Conservation (phyloP, 208 protist species). For the Crithidia sp. region DNA sequence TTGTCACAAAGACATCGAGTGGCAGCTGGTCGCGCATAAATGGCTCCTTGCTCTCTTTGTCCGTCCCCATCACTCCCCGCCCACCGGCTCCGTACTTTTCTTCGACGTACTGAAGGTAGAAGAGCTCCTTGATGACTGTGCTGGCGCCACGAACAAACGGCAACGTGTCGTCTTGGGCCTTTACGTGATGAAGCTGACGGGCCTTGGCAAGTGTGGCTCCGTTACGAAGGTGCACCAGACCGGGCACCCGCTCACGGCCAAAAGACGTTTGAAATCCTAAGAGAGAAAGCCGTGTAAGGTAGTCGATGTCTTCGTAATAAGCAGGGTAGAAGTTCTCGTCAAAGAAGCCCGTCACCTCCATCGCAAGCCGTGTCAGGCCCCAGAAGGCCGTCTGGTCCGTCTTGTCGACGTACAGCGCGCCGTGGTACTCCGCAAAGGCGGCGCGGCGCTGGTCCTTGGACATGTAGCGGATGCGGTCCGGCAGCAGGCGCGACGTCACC, state of each 20-base stretch:
- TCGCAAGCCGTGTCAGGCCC: conserved; percentile 34
- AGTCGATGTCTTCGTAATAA: conserved; percentile 44
- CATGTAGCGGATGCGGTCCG: conserved; percentile 42
- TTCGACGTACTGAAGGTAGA: neutral
- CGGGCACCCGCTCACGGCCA: neutral
- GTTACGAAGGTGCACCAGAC: conserved; percentile 2
- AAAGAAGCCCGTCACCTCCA: conserved; percentile 43
- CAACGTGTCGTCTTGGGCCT: neutral
- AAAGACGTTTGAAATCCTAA: conserved; percentile 26
- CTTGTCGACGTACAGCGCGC: conserved; percentile 18
- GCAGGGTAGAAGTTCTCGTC: conserved; percentile 53
- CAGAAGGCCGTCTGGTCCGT: conserved; percentile 11
- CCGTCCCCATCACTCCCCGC: neutral
- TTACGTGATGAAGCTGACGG: neutral
- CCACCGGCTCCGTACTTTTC: neutral
- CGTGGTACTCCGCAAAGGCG: conserved; percentile 13
- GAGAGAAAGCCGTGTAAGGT: conserved; percentile 7
- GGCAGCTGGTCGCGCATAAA: neutral
- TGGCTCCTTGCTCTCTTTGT: neutral
- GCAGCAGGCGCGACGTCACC: conserved; percentile 47
- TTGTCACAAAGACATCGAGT: neutral
- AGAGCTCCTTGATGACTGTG: neutral
- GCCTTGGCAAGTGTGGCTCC: neutral
- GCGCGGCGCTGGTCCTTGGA: neutral
- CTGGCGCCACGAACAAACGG: neutral